phyloP scores from a whole-genome alignment of 192 early-diverging fungal genomes.

The Backusella luteola region DNA sequence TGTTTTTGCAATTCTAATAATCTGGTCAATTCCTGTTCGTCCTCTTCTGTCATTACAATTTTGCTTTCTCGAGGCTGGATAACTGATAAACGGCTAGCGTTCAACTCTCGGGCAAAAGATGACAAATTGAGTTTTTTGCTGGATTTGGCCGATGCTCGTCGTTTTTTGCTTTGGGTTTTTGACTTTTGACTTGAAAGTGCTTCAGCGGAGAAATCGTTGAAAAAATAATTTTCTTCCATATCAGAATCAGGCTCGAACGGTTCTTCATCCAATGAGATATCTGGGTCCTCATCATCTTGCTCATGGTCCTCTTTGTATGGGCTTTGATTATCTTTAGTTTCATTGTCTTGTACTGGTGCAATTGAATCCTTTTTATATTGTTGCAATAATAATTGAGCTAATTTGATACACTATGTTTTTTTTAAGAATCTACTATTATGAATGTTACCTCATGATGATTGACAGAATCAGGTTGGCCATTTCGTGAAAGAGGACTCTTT shows the following conservation, averaged over 20 bases:
- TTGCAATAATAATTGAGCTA: background rate
- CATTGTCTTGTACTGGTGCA: background rate
- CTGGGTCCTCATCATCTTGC: background rate
- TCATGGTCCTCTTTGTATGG: background rate
- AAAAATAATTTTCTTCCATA: conserved; percentile 27
- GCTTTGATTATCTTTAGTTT: background rate
- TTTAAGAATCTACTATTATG: background rate
- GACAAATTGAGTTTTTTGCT: conserved; percentile 16
- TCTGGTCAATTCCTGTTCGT: conserved; percentile 19
- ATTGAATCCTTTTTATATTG: background rate
- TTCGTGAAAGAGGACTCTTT: conserved; percentile 2
- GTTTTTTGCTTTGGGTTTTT: background rate
- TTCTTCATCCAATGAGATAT: background rate
- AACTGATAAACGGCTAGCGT: conserved; percentile 26
- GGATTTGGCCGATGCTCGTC: background rate
- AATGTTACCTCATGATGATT: conserved; percentile 1
- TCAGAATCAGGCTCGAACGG: conserved; percentile 18
- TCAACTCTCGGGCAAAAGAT: conserved; percentile 22
- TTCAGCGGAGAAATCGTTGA: conserved; percentile 27
- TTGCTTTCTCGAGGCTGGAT: conserved; percentile 16
- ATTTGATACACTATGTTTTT: background rate
- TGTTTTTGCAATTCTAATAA: conserved; percentile 12
- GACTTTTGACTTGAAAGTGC: background rate
- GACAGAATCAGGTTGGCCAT: background rate
- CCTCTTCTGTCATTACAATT: conserved; percentile 23